Percentiles rank a stretch among this genome's conserved stretches.
Evolutionary conservation across 2,329 filamentous ascomycete species (phyloP).

Genomic region (Plenodomus tracheiphilus): DNA sequence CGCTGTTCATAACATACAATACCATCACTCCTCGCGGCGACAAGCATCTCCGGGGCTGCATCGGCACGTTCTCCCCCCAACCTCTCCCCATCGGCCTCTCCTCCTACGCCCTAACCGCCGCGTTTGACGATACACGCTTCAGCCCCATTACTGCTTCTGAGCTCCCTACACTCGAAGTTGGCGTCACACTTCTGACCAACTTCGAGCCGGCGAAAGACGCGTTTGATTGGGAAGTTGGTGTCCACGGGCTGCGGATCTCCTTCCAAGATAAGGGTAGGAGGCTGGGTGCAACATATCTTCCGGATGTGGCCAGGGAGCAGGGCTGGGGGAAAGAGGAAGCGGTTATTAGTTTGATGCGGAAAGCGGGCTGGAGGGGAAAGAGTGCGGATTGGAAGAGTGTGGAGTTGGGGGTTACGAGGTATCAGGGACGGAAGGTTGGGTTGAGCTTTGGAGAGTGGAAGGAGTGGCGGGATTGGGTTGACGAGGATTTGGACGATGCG

Average conservation of each 20-base stretch:
- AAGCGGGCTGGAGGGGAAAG: slow-evolving; percentile 84
- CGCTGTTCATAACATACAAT: slow-evolving; percentile 96
- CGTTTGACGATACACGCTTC: slow-evolving; percentile 67
- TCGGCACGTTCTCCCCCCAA: slow-evolving; percentile 65
- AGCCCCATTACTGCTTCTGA: slow-evolving; percentile 55
- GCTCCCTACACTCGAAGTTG: slow-evolving; percentile 44
- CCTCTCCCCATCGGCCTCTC: slow-evolving; percentile 10
- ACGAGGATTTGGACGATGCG: neutral
- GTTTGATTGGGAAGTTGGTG: slow-evolving; percentile 84
- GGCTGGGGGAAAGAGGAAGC: slow-evolving; percentile 96
- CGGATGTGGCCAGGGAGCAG: slow-evolving; percentile 88
- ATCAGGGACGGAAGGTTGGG: slow-evolving; percentile 80
- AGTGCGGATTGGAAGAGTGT: slow-evolving; percentile 74
- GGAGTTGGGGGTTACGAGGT: slow-evolving; percentile 76
- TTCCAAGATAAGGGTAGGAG: slow-evolving; percentile 75
- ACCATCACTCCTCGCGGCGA: slow-evolving; percentile 62
- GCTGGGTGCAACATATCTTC: slow-evolving; percentile 87
- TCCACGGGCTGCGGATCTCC: slow-evolving; percentile 82
- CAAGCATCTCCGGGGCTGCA: slow-evolving; percentile 83
- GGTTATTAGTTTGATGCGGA: slow-evolving; percentile 84
- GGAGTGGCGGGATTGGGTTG: slow-evolving; percentile 76
- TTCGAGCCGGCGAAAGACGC: slow-evolving; percentile 76
- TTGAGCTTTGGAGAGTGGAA: slow-evolving; percentile 74
- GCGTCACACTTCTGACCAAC: slow-evolving; percentile 79
- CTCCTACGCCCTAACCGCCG: slow-evolving; percentile 30